These are phyloP conservation scores for Citrus australasica DNA, from an alignment of 345 rosid genomes.

Conservation along the genomic window DNA sequence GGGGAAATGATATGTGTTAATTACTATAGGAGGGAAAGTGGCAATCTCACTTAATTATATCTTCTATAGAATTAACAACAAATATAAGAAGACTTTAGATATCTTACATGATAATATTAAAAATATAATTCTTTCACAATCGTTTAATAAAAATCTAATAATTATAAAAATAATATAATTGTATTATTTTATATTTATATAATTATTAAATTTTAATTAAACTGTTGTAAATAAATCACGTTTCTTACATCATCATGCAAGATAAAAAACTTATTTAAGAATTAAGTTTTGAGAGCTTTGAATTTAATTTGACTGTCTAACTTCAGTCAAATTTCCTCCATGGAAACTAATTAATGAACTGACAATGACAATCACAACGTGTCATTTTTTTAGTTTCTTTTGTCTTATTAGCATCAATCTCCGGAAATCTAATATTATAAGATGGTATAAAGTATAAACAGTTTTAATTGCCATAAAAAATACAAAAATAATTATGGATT, in stretches of 20 bases:
- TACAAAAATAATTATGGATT: neutral
- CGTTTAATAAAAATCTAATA: too few relatives aligned
- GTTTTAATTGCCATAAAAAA: neutral
- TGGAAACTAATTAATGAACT: neutral
- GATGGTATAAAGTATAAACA: neutral
- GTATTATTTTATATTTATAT: rapidly evolving
- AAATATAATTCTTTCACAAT: rapidly evolving
- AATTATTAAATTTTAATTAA: too few relatives aligned
- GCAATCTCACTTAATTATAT: too few relatives aligned
- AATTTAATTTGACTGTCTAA: neutral
- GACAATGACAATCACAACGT: neutral
- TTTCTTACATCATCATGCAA: too few relatives aligned
- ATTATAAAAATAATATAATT: too few relatives aligned
- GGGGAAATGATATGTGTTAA: too few relatives aligned
- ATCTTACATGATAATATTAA: too few relatives aligned
- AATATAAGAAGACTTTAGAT: neutral
- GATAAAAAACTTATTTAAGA: neutral
- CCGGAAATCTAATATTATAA: neutral
- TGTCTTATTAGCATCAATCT: neutral
- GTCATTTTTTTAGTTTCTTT: neutral
- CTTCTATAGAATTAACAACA: neutral
- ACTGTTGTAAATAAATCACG: rapidly evolving
- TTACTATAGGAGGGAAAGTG: too few relatives aligned
- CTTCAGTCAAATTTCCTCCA: neutral
- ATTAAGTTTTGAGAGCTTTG: neutral